Evolutionary conservation across 2,329 filamentous ascomycete species (phyloP).

Genomic region (Aplosporella prunicola): DNA sequence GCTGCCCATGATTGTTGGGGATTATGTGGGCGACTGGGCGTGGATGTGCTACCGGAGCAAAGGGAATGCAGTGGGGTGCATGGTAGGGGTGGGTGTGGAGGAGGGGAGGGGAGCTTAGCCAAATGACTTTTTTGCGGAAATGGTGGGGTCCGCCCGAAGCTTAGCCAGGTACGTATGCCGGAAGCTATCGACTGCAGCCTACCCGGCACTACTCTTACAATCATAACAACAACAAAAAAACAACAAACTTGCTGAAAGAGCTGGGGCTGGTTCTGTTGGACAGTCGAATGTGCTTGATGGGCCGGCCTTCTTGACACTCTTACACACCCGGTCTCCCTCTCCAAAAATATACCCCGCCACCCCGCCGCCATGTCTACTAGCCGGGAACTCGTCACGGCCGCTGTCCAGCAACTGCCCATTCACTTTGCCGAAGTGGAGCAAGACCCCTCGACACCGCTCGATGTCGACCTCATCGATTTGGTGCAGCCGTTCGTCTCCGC

Average conservation of each 20-base stretch:
- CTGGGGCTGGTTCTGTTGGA: not conserved
- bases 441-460: conserved; percentile 37
- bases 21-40: not conserved
- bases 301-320: not conserved
- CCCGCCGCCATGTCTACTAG: conserved; percentile 2
- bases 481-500: conserved; percentile 33
- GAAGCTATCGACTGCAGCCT: no score
- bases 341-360: not conserved
- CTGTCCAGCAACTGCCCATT: conserved; percentile 19
- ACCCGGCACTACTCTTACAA: no score
- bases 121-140: not conserved
- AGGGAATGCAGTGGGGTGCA: not conserved
- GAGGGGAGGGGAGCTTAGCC: not conserved
- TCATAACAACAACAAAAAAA: no score
- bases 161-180: no score
- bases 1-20: conserved; percentile 17
- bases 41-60: not conserved
- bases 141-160: no score
- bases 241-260: no score
- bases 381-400: not conserved
- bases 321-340: not conserved
- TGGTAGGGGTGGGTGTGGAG: not conserved
- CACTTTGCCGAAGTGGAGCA: conserved; percentile 38
- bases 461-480: conserved; percentile 42
- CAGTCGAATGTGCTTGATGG: not conserved